phyloP scores from a whole-genome alignment of 1,139 yeast species.

The Hemisphaericaspora xylofermentans region DNA sequence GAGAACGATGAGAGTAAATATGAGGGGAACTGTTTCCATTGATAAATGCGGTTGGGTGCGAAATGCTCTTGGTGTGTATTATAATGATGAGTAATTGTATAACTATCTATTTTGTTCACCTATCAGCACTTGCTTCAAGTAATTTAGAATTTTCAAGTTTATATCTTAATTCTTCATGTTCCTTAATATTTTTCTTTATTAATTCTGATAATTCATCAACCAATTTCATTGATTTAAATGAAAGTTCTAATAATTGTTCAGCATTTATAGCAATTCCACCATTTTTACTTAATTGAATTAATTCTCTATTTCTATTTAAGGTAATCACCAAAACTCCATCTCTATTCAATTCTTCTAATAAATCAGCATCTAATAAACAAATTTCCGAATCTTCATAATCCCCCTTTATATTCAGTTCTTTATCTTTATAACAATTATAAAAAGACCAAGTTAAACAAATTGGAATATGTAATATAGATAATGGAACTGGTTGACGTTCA shows the following conservation, averaged over 20 bases:
- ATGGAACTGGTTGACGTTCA: constrained; percentile 84
- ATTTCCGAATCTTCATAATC: constrained; percentile 48
- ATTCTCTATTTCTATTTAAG: constrained; percentile 82
- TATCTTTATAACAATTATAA: constrained; percentile 59
- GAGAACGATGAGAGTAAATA: too few relatives aligned
- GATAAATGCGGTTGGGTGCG: too few relatives aligned
- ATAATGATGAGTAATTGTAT: not conserved
- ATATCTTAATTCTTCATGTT: constrained; percentile 48
- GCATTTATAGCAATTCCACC: constrained; percentile 92
- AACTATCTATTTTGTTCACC: constrained; percentile 16
- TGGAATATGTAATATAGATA: constrained; percentile 86
- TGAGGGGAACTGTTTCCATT: too few relatives aligned
- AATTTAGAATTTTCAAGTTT: constrained; percentile 28
- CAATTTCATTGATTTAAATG: constrained; percentile 61
- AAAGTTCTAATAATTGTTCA: constrained; percentile 62
- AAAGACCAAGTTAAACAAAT: constrained; percentile 88
- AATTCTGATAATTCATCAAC: constrained; percentile 66
- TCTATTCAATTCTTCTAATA: constrained; percentile 72
- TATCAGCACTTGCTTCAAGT: constrained; percentile 40
- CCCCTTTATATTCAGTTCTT: constrained; percentile 70
- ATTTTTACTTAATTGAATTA: constrained; percentile 85
- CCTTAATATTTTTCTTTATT: constrained; percentile 56
- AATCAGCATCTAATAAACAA: constrained; percentile 71
- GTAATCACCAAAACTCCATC: constrained; percentile 85
- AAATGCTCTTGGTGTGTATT: too few relatives aligned